A percentile compares a stretch with the other conserved stretches of the same genome.
Evolutionary conservation across 371 early-diverging fungal species (phyloP).

Genomic region (Rhizopus delemar): DNA sequence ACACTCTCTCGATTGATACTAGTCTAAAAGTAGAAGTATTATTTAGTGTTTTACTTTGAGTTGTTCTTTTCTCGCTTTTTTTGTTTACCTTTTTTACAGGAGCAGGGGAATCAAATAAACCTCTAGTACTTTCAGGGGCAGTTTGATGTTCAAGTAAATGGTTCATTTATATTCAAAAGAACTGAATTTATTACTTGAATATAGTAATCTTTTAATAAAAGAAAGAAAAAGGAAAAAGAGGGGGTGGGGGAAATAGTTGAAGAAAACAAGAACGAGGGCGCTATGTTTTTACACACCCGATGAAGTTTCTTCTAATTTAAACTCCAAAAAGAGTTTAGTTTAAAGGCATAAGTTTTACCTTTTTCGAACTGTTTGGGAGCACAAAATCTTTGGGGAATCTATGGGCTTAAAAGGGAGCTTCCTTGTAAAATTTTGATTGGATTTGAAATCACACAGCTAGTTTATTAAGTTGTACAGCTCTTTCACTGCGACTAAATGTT

Average conservation of each 20-base stretch:
- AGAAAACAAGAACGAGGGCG: conserved; percentile 21
- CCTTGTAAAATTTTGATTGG: not conserved
- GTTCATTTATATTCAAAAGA: conserved; percentile 11
- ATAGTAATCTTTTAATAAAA: no score
- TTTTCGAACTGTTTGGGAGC: conserved; percentile 1
- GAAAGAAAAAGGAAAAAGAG: conserved; percentile 11
- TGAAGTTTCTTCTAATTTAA: conserved; percentile 4
- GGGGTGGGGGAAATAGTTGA: conserved; percentile 7
- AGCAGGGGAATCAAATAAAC: conserved; percentile 44
- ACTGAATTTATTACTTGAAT: no score
- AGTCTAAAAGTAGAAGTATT: conserved; percentile 7
- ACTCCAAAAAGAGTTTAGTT: conserved; percentile 1
- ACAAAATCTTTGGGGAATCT: not conserved
- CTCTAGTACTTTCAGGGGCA: conserved; percentile 53
- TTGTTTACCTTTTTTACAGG: conserved; percentile 26
- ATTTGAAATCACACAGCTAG: no score
- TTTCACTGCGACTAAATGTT: no score
- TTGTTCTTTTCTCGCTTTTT: not conserved
- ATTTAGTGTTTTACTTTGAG: not conserved
- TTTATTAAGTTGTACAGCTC: no score
- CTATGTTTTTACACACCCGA: conserved; percentile 1
- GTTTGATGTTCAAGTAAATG: conserved; percentile 41
- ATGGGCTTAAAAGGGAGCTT: not conserved
- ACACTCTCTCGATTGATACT: conserved; percentile 20
- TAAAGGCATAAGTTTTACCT: not conserved